These are phyloP conservation scores for Cystobasidiaceae sp. DNA, from an alignment of 1,284 basidiomycete species.

Conservation along the genomic window DNA sequence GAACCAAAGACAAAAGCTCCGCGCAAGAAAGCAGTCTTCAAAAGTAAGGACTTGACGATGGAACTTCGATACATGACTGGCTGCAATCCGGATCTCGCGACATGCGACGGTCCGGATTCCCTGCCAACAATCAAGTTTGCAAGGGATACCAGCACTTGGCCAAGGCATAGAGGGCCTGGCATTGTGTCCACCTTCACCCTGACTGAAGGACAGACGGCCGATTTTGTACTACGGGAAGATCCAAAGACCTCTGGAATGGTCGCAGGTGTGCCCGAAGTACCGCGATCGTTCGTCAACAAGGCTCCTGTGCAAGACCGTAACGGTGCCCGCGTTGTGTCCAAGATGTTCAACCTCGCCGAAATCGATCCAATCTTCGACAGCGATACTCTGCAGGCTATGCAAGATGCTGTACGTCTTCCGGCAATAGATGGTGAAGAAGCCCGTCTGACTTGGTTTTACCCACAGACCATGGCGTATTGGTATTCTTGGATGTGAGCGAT, in stretches of 20 bases:
- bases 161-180: constrained; percentile 29
- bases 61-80: constrained; percentile 65
- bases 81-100: constrained; percentile 23
- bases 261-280: background rate
- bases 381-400: background rate
- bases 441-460: too few species aligned
- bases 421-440: too few species aligned
- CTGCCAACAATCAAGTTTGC: background rate
- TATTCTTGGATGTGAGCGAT: constrained; percentile 20
- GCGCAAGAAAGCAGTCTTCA: constrained; percentile 61
- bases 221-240: constrained; percentile 66
- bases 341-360: constrained; percentile 3
- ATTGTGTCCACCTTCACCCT: constrained; percentile 54
- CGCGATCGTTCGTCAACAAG: constrained; percentile 3
- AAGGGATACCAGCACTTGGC: constrained; percentile 11
- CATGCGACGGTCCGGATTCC: background rate
- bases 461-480: constrained; percentile 18
- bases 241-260: constrained; percentile 35
- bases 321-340: constrained; percentile 3
- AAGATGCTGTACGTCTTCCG: constrained; percentile 12
- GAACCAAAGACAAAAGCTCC: background rate
- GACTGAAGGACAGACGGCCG: constrained; percentile 74
- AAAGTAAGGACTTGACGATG: constrained; percentile 56
- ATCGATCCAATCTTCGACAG: constrained; percentile 9
- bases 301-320: constrained; percentile 23